Evolutionary conservation across 1,284 basidiomycete genomes (phyloP).

Genomic region (Entoloma clypeatum): DNA sequence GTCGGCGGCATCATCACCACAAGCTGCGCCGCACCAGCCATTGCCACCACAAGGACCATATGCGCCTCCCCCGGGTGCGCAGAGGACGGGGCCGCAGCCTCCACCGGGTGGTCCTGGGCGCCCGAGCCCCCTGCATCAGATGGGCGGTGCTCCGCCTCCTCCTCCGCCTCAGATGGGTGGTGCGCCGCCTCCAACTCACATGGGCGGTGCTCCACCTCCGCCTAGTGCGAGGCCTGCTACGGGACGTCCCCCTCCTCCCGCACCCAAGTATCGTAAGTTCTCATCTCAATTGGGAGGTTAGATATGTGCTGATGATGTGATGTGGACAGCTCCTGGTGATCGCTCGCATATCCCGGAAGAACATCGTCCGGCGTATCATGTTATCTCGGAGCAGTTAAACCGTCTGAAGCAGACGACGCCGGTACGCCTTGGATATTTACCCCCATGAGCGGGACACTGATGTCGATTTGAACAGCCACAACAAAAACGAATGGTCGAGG

Average conservation of each 20-base stretch:
- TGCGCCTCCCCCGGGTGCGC: conserved; percentile 25
- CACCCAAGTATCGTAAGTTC: conserved; percentile 82
- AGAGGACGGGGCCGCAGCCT: conserved; percentile 23
- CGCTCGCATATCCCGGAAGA: conserved; percentile 84
- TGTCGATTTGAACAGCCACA: conserved; percentile 48
- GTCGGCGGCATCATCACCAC: conserved; percentile 19
- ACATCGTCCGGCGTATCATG: conserved; percentile 63
- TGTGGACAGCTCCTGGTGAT: conserved; percentile 75
- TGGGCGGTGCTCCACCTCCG: conserved; percentile 32
- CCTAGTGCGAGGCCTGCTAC: conserved; percentile 25
- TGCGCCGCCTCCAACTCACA: conserved; percentile 35
- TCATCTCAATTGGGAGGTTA: conserved; percentile 3
- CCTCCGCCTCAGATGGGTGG: conserved; percentile 21
- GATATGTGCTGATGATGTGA: conserved; percentile 11
- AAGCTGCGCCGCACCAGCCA: conserved; percentile 26
- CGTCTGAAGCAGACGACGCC: conserved; percentile 68
- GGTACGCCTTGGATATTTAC: conserved; percentile 42
- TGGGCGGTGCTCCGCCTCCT: conserved; percentile 33
- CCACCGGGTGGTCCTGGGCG: conserved; percentile 30
- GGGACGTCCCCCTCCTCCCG: conserved; percentile 46
- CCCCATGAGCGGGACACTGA: background rate
- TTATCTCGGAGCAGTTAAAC: conserved; percentile 60
- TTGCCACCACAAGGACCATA: conserved; percentile 43
- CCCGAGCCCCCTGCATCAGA: no score
- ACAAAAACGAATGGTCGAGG: conserved; percentile 83